Evolutionary conservation across 352 stramenopile genomes (phyloP).

Genomic region (Pythium dissotocum): DNA sequence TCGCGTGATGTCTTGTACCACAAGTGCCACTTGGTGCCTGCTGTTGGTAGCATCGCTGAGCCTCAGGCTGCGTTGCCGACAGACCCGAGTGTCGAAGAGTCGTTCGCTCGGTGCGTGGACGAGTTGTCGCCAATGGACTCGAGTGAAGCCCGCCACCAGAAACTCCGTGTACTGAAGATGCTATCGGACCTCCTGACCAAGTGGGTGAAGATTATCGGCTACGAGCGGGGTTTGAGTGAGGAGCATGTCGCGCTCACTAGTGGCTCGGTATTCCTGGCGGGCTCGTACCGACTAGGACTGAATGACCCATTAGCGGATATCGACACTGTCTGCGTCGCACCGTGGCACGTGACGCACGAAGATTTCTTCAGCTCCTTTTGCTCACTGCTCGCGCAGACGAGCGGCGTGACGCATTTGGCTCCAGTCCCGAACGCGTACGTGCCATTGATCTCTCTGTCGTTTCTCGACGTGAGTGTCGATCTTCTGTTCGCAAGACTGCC

Average conservation of each 20-base stretch:
- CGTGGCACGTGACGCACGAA: conserved; percentile 78
- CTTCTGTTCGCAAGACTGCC: conserved; percentile 88
- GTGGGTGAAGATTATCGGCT: conserved; percentile 78
- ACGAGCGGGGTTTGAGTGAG: conserved; percentile 60
- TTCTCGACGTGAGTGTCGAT: conserved; percentile 90
- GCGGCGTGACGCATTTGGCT: conserved; percentile 70
- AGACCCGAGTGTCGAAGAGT: conserved; percentile 33
- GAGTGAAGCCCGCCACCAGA: conserved; percentile 51
- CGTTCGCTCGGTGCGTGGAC: conserved; percentile 61
- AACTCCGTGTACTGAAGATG: conserved; percentile 67
- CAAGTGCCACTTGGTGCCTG: conserved; percentile 76
- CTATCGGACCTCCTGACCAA: conserved; percentile 71
- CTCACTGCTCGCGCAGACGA: conserved; percentile 57
- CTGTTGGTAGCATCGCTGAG: conserved; percentile 65
- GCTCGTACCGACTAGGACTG: conserved; percentile 85
- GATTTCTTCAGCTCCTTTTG: conserved; percentile 88
- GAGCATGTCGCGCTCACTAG: conserved; percentile 77
- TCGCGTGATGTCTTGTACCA: conserved; percentile 81
- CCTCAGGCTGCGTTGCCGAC: conserved; percentile 38
- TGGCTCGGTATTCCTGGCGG: conserved; percentile 77
- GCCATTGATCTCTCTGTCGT: conserved; percentile 90
- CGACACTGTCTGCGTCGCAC: conserved; percentile 80
- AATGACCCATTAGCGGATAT: conserved; percentile 85
- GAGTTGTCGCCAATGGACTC: conserved; percentile 55
- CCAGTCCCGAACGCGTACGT: conserved; percentile 91